Base-by-base conservation (phyloP, 1,139 yeast genomes). In the Yueomyces sp. region DNA sequence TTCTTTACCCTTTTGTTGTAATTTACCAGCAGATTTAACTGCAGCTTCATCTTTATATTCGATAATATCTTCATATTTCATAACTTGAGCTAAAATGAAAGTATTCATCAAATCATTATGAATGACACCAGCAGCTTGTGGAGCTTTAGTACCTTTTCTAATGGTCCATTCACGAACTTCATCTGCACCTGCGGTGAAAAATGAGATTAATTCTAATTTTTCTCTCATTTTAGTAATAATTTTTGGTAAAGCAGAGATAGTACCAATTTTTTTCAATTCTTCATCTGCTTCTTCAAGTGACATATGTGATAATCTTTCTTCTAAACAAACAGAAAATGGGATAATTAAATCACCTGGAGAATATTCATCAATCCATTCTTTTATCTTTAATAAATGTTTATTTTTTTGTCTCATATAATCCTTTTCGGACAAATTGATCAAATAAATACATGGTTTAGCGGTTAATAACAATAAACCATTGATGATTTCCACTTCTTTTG, bases 341-440 rank as follows among this genome's bases (percentile, higher is more conserved):
- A 91, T 86, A 60, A 91, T 84, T 51, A 81, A 65, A 67, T 91
- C 99, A 59, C 97, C 97, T 51, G 96, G 93, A 43, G 96, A 89
- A 73, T 77, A 72, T 56, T 72, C 70, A 68, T 93, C 97, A 60
- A 93, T 84, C 99, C 99, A 91, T 72, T 89, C 89, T 73, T 91
- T 91, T 66, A 91, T 89, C 63, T 74, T 79, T 50, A 82, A 68
- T 66, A 91, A 73, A 66, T 86, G 83, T 81, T 91, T 91, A 76
- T 93, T 91, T 84, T 91, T 91, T 79, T 89, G 91, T 73, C 98
- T 84, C 59, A 87, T 74, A 69, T 81, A 91, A 66, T 93, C 98
- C 58, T 73, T 82, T 73, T 93, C 98, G 39, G 94, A 81, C 65
- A 91, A 74, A 72, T 91, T 91, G 62, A 93, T 84, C 64, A 91